These are phyloP conservation scores for Aphanoascus verrucosus DNA, from an alignment of 2,329 filamentous ascomycete species.

Conservation along the genomic window DNA sequence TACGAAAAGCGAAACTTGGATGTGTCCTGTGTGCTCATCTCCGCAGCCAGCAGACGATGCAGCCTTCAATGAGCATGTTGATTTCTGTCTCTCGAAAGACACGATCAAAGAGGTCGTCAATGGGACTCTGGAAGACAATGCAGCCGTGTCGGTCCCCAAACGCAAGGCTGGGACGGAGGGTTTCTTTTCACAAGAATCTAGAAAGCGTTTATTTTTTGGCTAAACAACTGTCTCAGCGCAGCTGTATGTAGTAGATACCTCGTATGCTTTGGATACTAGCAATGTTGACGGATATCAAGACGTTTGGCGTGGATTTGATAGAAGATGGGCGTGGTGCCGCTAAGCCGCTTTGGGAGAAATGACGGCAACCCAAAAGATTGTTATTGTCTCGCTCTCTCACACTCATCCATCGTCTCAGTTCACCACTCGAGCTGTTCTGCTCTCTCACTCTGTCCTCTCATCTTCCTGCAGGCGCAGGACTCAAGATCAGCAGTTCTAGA, in stretches of 20 bases:
- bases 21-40: slow-evolving; percentile 76
- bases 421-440: background rate
- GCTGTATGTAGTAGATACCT: too few relatives aligned
- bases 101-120: slow-evolving; percentile 77
- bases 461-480: background rate
- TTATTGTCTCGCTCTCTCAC: background rate
- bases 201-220: slow-evolving; percentile 16
- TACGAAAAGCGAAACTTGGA: slow-evolving; percentile 45
- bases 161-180: slow-evolving; percentile 9
- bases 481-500: background rate
- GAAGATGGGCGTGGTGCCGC: background rate
- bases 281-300: too few relatives aligned
- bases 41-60: slow-evolving; percentile 65
- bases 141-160: slow-evolving; percentile 12
- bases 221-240: background rate
- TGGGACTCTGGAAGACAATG: slow-evolving; percentile 28
- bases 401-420: background rate
- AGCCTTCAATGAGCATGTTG: slow-evolving; percentile 82
- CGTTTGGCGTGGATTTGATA: background rate
- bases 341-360: slow-evolving; percentile 11
- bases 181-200: slow-evolving; percentile 28
- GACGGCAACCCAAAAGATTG: background rate
- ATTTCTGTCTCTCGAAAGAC: slow-evolving; percentile 74
- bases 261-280: too few relatives aligned
- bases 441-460: background rate